These are phyloP conservation scores for Yamadazyma scolyti DNA, from an alignment of 805 yeast species.

Conservation along the genomic window DNA sequence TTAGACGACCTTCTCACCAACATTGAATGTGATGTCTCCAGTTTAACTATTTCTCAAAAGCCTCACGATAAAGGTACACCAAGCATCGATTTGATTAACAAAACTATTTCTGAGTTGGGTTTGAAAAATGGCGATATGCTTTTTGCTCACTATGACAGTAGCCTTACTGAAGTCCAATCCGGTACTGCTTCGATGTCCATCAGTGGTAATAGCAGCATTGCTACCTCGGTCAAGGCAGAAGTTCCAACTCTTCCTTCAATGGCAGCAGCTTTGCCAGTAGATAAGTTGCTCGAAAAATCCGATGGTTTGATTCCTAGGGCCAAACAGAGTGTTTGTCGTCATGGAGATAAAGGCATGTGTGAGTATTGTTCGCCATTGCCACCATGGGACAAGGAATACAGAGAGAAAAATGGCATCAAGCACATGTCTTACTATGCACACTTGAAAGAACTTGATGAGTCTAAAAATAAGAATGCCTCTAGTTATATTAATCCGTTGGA, in stretches of 20 bases:
- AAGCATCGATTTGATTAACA: constrained; percentile 33
- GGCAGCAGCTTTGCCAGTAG: constrained; percentile 66
- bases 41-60: constrained; percentile 38
- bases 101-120: constrained; percentile 40
- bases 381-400: constrained; percentile 86
- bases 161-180: constrained; percentile 3
- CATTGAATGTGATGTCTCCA: constrained; percentile 16
- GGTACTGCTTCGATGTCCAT: constrained; percentile 6
- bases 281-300: constrained; percentile 57
- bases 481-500: constrained; percentile 74
- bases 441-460: constrained; percentile 66
- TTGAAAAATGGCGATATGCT: constrained; percentile 59
- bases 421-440: constrained; percentile 86
- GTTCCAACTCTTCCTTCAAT: too few relatives aligned
- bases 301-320: constrained; percentile 72
- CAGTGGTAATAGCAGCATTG: constrained; percentile 1
- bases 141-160: constrained; percentile 33
- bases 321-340: constrained; percentile 67
- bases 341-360: constrained; percentile 94
- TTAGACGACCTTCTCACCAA: constrained; percentile 36
- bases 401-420: constrained; percentile 71
- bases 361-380: constrained; percentile 95
- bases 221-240: constrained; percentile 40
- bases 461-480: constrained; percentile 58
- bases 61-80: constrained; percentile 44